Base-by-base conservation (phyloP, 192 early-diverging fungal species). In the Gaertneriomyces sp. region DNA sequence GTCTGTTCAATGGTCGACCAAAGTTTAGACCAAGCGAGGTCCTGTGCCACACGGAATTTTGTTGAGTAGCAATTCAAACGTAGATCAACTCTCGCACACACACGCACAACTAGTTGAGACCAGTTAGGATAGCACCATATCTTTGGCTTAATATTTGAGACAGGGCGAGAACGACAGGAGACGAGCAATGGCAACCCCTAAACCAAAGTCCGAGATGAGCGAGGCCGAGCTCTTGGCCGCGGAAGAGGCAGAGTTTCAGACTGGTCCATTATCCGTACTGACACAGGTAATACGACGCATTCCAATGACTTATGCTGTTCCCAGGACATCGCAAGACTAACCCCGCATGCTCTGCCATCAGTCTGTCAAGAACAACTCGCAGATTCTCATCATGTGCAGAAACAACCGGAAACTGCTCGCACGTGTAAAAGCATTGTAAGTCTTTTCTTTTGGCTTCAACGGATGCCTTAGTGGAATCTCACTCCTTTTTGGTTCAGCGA, bases 391-490 rank as follows among this genome's bases (percentile, higher is more conserved):
- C 73, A 95, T 85, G 64, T 93, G 94, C 75, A 84, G 82, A 77
- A 99, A 99, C 80, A 99, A 99, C 84, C 87, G 91, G 75, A 98
- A 98, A 74, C 84, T 99, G 63, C 79, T 99, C 6, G 97, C 93
- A 8, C 85, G 95, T 69, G 91, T 99, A 64, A 99, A 99, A 80
- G 97, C 95, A 50, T 99, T 99, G 79, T 81, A 57, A 5, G 49
- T 20, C n/a, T 6, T 4, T 51, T 33, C 25, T 33, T 33, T 33
- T 2, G 16, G 12, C 47, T 49, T 17, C 2, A 17, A n/a, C 2
- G 47, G 47, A n/a, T 17, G 47, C 14, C 16, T 49, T 12, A 33
- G 25, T 33, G 25, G 25, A 1, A 11, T 3, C 44, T 20, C 51
- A 55, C 25, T 42, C 20, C 17, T 20, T 49, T 52, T 19, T 62